Conservation (phyloP, 2,329 filamentous ascomycete species). For the Herpomyces periplanetae region DNA sequence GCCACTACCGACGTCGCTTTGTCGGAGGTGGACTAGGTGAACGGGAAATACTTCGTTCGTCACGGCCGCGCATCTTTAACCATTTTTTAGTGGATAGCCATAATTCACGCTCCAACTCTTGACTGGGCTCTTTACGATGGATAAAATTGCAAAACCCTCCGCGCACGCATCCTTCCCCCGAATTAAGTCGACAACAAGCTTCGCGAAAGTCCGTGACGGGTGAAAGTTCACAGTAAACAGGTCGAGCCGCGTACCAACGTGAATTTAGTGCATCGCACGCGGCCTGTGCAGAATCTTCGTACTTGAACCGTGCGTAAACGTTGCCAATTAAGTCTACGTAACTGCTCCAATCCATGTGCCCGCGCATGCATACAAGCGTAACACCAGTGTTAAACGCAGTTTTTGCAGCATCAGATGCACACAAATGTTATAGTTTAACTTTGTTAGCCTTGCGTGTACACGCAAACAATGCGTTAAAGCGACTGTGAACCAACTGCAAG, state of each 20-base stretch:
- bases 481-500: too few species aligned
- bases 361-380: slow-evolving; percentile 1
- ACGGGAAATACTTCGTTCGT: slow-evolving; percentile 38
- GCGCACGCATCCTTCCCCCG: slow-evolving; percentile 68
- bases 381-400: slow-evolving; percentile 1
- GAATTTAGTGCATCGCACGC: slow-evolving; percentile 79
- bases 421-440: too few species aligned
- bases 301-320: slow-evolving; percentile 97
- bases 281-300: slow-evolving; percentile 73
- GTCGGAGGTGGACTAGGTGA: slow-evolving; percentile 59
- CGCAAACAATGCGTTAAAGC: too few species aligned
- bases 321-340: slow-evolving; percentile 59
- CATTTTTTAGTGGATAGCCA: slow-evolving; percentile 79
- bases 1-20: too few species aligned
- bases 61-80: slow-evolving; percentile 44
- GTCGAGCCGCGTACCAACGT: slow-evolving; percentile 81
- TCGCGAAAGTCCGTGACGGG: slow-evolving; percentile 94
- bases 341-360: slow-evolving; percentile 4
- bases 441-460: too few species aligned
- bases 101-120: slow-evolving; percentile 59
- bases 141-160: slow-evolving; percentile 99
- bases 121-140: slow-evolving; percentile 66
- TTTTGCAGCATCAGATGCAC: too few species aligned
- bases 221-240: slow-evolving; percentile 88
- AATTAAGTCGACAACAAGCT: slow-evolving; percentile 77